phyloP scores from a whole-genome alignment of 805 yeast species.

The Saccharomycopsis fibuligera region DNA sequence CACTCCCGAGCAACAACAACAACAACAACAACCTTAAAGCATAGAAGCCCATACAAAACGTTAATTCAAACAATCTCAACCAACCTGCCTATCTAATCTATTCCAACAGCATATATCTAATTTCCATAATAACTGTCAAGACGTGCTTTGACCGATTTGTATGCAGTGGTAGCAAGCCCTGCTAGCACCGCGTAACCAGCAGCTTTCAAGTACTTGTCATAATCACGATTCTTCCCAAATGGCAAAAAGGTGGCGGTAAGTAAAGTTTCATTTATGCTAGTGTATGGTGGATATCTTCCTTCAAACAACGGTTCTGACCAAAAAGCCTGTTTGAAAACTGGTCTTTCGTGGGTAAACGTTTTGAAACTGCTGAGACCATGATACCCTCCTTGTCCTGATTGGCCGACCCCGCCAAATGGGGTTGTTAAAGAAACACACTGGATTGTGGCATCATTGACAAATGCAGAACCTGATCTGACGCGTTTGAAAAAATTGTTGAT shows the following conservation, averaged over 20 bases:
- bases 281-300: conserved; percentile 65
- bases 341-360: conserved; percentile 64
- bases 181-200: background rate
- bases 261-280: conserved; percentile 27
- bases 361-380: conserved; percentile 69
- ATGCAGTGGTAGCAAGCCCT: too few species aligned
- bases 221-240: conserved; percentile 12
- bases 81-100: too few species aligned
- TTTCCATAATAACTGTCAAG: too few species aligned
- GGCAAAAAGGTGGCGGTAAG: conserved; percentile 11
- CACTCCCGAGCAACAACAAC: too few species aligned
- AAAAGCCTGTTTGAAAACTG: conserved; percentile 55
- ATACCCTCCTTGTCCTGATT: conserved; percentile 76
- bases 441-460: conserved; percentile 63
- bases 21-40: too few species aligned
- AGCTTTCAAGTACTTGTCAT: background rate
- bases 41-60: too few species aligned
- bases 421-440: conserved; percentile 62
- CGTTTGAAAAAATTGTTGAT: conserved; percentile 41
- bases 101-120: too few species aligned
- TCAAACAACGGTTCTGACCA: conserved; percentile 54
- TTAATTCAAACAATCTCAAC: too few species aligned
- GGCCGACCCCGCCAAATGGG: conserved; percentile 92
- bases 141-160: too few species aligned
- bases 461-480: conserved; percentile 67